A percentile compares a stretch with the other conserved stretches of the same genome.
phyloP scores from a whole-genome alignment of 2,329 filamentous ascomycete genomes.

The Nothomitra cinnamomea region DNA sequence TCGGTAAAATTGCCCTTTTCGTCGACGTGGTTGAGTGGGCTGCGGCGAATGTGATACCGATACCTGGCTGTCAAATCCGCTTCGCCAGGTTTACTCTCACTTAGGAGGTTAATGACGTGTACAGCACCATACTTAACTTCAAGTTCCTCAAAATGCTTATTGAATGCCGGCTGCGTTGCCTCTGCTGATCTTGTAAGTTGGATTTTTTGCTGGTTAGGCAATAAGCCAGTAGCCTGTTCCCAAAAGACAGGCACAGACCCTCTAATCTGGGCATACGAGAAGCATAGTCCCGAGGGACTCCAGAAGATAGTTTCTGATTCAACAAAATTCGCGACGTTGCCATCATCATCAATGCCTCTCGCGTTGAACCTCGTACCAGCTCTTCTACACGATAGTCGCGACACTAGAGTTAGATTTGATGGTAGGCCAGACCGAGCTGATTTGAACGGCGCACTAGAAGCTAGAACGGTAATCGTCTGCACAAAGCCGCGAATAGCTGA shows the following conservation, averaged over 20 bases:
- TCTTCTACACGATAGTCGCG: conserved; percentile 72
- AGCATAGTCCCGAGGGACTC: conserved; percentile 59
- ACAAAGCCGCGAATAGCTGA: conserved; percentile 91
- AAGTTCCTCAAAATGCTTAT: conserved; percentile 84
- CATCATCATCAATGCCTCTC: conserved; percentile 93
- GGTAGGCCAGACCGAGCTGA: conserved; percentile 52
- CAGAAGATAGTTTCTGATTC: conserved; percentile 91
- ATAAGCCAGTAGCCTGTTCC: conserved; percentile 78
- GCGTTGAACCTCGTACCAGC: conserved; percentile 94
- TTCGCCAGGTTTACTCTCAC: conserved; percentile 72
- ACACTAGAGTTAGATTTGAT: conserved; percentile 76
- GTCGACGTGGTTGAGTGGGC: conserved; percentile 44
- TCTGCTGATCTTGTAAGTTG: conserved; percentile 74
- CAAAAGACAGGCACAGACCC: conserved; percentile 94
- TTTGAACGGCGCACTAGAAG: conserved; percentile 53
- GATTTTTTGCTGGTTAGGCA: conserved; percentile 91
- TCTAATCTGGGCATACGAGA: conserved; percentile 85
- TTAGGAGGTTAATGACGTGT: conserved; percentile 88
- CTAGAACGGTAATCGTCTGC: conserved; percentile 68
- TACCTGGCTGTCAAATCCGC: conserved; percentile 69
- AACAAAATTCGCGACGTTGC: conserved; percentile 97
- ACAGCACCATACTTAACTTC: conserved; percentile 77
- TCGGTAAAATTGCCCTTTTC: conserved; percentile 39
- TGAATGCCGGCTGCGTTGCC: conserved; percentile 84
- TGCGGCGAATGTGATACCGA: conserved; percentile 57